Evolutionary conservation across 2,329 filamentous ascomycete species (phyloP), one percentile per base, ranked within the genome.

Genomic region (Xylariaceae sp.): DNA sequence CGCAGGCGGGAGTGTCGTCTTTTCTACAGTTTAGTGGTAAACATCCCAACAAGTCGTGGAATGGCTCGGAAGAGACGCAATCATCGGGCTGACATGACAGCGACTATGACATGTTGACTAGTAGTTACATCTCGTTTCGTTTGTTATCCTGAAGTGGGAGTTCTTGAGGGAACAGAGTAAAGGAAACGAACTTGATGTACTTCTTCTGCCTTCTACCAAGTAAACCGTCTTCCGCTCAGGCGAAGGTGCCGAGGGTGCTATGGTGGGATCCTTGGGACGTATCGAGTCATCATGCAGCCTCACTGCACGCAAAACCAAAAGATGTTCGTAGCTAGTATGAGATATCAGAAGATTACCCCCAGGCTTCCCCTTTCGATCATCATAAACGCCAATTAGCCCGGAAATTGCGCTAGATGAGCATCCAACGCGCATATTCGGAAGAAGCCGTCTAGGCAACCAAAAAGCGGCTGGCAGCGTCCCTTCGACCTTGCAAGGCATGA

Each of bases 351-450:
- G 35, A 18, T 15, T 22, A 12, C 52, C 49, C 52, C 52, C 52
- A 49, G 49, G 49, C 52, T 54, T 42, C 49, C 46, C 44, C 49
- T 47, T 54, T 52, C 49, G 49, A 54, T 52, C 52, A 52, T 30
- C 52, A 42, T 44, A 27, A 44, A 44, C 48, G 49, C 45, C 43
- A 49, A 52, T 54, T 52, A 54, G 46, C 52, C 52, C 49, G 52
- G 46, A 54, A 49, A 52, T 52, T 54, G 49, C 49, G 52, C 49
- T 54, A 54, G 46, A 52, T 54, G 52, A 49, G 48, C 36, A 39
- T 45, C 39, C 46, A 42, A 49, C 52, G 40, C 41, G 43, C 33
- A 19, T 42, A 19, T 43, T 47, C 52, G 52, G 52, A 52, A 54
- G 30, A 49, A 52, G 49, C 49, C 52, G 46, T 15, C 33, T 19